phyloP scores from a whole-genome alignment of 768 basidiomycete genomes.

The Psilocybe cubensis region DNA sequence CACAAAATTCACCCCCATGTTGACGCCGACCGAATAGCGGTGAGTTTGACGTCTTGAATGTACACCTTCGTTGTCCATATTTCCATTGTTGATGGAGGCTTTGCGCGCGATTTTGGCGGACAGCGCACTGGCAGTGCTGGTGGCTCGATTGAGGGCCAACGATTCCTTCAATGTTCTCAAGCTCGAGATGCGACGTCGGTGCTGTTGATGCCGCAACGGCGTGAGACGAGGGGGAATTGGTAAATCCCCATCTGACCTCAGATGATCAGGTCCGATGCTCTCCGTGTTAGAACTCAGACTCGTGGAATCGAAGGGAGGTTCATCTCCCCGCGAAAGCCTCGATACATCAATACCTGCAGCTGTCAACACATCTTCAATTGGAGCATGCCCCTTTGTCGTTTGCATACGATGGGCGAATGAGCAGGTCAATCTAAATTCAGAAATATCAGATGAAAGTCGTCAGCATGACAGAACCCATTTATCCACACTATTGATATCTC shows the following conservation, averaged over 20 bases:
- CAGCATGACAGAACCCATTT: not conserved
- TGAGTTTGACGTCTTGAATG: not conserved
- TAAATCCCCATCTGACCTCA: not conserved
- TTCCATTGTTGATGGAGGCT: not conserved
- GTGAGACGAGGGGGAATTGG: not conserved
- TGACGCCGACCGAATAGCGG: not conserved
- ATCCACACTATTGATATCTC: not conserved
- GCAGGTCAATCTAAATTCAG: conserved; percentile 54
- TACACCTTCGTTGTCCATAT: not conserved
- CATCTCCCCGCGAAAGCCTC: not conserved
- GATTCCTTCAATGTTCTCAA: not conserved
- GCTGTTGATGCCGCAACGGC: not conserved
- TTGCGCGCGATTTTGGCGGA: not conserved
- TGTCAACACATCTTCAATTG: conserved; percentile 66
- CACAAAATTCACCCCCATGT: conserved; percentile 2
- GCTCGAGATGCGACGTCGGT: conserved; percentile 2
- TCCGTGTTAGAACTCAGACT: not conserved
- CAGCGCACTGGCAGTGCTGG: not conserved
- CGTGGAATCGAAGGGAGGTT: not conserved
- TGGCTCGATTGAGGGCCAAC: not conserved
- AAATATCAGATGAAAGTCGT: too few species aligned
- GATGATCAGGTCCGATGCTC: not conserved
- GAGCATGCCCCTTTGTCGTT: conserved; percentile 70
- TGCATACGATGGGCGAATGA: conserved; percentile 88
- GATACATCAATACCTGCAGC: conserved; percentile 17